Percentiles rank a stretch among this genome's conserved stretches.
Evolutionary conservation across 331 rosid species (phyloP).

Genomic region (Arachis monticola): DNA sequence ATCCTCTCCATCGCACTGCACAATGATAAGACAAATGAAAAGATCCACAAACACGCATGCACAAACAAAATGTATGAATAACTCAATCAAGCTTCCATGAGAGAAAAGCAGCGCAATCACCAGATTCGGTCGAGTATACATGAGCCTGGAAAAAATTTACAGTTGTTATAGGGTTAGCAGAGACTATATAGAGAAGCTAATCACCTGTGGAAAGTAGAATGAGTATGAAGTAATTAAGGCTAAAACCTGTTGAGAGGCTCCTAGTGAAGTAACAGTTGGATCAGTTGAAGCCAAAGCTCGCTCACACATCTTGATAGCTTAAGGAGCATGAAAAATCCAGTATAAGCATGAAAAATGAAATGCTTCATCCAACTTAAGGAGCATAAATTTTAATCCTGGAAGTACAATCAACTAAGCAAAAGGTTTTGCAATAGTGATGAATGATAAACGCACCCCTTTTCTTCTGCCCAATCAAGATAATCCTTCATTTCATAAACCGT

Average conservation of each 20-base stretch:
- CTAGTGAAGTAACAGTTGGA: conserved; percentile 70
- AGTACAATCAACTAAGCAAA: no score
- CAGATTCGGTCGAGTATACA: conserved; percentile 67
- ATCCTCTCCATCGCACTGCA: no score
- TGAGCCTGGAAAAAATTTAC: conserved; percentile 57
- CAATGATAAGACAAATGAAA: no score
- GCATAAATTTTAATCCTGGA: no score
- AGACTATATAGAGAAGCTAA: background rate
- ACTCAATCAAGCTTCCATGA: conserved; percentile 17
- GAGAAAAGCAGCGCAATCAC: conserved; percentile 79
- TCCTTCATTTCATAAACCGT: conserved; percentile 67
- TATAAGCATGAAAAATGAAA: no score
- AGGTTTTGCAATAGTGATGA: no score
- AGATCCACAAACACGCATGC: no score
- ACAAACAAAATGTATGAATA: no score
- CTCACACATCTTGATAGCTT: conserved; percentile 72
- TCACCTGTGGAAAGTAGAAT: background rate
- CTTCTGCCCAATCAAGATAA: conserved; percentile 89
- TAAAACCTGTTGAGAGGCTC: conserved; percentile 69
- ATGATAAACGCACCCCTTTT: conserved; percentile 54
- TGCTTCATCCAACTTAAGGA: no score
- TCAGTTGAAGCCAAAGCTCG: conserved; percentile 70
- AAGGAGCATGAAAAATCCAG: no score
- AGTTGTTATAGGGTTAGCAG: conserved; percentile 22
- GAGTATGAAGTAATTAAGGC: conserved; percentile 9